Base-by-base conservation (phyloP, 2,329 filamentous ascomycete genomes). In the Colletotrichum acutatum region DNA sequence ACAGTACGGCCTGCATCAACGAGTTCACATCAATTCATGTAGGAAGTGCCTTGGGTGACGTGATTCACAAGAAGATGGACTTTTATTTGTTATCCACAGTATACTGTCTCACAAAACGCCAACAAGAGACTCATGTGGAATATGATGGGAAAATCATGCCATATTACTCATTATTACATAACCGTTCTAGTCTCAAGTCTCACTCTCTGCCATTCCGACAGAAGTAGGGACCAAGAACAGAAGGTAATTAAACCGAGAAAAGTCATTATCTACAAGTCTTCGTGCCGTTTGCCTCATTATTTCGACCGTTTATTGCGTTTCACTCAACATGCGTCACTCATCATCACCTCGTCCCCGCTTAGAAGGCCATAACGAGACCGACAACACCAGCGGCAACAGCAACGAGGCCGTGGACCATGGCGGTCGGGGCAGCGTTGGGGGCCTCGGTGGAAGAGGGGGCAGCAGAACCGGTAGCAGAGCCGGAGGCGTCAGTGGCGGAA, bases 321-420 rank as follows among this genome's bases (percentile, higher is more conserved):
- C n/a, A 19, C 42, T 49, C 19, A 19, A 16, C 4, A 11, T 42
- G 5, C 5, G 3, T 19, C n/a, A 30, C 16, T 14, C 28, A 6
- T n/a, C 7, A 28, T 24, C 54, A 37, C 30, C 19, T 14, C 26
- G n/a, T n/a, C n/a, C n/a, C 5, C 49, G 16, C 26, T 37, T 56
- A 70, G 32, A 69, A 60, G 14, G 66, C 54, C 66, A 72, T 58
- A 26, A 70, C 42, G 19, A 72, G 46, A 46, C 66, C 70, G 59
- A 72, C 19, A 22, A 64, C 53, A 49, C 42, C 61, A 30, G 61
- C 61, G 49, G 49, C 61, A 54, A 65, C 24, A 16, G 28, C 52
- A 19, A 52, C 52, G 24, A 65, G 52, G 24, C 52, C 52, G 34
- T 73, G 52, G 5, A 66, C 59, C 59, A 64, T 64, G 34, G 61